Base-by-base conservation (phyloP, 179 eudicot genomes). In the Silene noctiflora region DNA sequence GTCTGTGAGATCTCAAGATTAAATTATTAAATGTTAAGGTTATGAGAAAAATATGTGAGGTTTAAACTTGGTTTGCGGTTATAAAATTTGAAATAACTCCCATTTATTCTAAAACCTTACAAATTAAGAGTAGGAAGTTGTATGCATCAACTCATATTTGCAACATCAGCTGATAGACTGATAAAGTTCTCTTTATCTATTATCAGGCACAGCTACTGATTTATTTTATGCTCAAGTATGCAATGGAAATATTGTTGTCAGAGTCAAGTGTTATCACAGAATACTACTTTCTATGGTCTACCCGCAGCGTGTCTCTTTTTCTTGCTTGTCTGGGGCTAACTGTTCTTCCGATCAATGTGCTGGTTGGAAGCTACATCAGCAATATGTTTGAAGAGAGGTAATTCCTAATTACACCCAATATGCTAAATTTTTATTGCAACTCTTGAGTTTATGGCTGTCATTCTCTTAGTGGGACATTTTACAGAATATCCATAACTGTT, bases 251-350 rank as follows among this genome's bases (percentile, higher is more conserved):
- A 67, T 71, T 85, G 66, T 81, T 85, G 29, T 85, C 87, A 68
- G 87, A 82, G 48, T 85, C 87, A 69, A 85, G 87, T 72, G 85
- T 85, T 42, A 73, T 82, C 51, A 82, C 87, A 9, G 78, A 75
- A 31, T 77, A 65, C 80, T 85, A 85, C 81, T 85, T 85, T 64
- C 22, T 21, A 12, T 85, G 87, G 87, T 72, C 85, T 22, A 82
- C 87, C 19, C 65, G 68, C 5, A 71, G 74, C 46, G 84, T 85
- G 67, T 83, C 87, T 21, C 76, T 83, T 75, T 85, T 85, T 70
- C 88, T 85, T 64, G 88, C 88, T 53, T 82, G 85, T 71, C 88
- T 85, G 6, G 85, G 88, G 67, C 64, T 80, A 78, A 85, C 88
- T 12, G 88, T 85, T 80, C 85, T 85, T 25, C 88, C 88, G 0